These are phyloP conservation scores for Naganishia sp. DNA, from an alignment of 1,284 basidiomycete species.

Conservation along the genomic window DNA sequence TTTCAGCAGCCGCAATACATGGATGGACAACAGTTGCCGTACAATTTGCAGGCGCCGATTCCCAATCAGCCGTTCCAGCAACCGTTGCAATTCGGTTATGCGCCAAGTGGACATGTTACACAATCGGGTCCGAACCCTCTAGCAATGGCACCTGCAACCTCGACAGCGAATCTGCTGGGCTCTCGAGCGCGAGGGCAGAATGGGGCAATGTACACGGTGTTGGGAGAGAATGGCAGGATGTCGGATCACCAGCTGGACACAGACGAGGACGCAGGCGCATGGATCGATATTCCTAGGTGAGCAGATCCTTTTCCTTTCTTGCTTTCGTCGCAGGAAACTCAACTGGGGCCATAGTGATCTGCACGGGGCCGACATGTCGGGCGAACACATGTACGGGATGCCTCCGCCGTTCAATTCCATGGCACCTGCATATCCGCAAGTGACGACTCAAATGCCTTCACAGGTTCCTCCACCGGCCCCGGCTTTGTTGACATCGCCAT, in stretches of 20 bases:
- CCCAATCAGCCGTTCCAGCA: conserved; percentile 2
- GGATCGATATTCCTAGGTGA: conserved; percentile 10
- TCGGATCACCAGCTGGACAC: conserved; percentile 11
- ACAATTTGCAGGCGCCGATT: conserved; percentile 6
- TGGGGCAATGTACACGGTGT: neutral
- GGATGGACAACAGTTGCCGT: conserved; percentile 2
- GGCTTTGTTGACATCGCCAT: neutral
- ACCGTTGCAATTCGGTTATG: neutral
- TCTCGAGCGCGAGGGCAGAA: neutral
- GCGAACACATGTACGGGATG: neutral
- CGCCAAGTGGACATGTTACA: neutral
- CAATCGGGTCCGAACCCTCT: neutral
- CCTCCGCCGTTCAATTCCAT: conserved; percentile 11
- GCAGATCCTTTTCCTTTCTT: neutral
- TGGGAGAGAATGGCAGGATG: neutral
- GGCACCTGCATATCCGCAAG: neutral
- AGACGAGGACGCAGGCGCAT: conserved; percentile 14
- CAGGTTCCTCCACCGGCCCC: neutral
- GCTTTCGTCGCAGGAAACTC: too few species aligned
- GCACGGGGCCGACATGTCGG: too few species aligned
- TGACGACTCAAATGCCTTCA: neutral
- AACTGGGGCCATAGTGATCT: too few species aligned
- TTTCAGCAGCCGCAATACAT: too few species aligned
- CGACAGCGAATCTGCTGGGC: neutral
- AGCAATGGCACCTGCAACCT: neutral